A percentile compares a stretch with the other conserved stretches of the same genome.
phyloP scores from a whole-genome alignment of 805 yeast genomes.

The Candida manassasensis region DNA sequence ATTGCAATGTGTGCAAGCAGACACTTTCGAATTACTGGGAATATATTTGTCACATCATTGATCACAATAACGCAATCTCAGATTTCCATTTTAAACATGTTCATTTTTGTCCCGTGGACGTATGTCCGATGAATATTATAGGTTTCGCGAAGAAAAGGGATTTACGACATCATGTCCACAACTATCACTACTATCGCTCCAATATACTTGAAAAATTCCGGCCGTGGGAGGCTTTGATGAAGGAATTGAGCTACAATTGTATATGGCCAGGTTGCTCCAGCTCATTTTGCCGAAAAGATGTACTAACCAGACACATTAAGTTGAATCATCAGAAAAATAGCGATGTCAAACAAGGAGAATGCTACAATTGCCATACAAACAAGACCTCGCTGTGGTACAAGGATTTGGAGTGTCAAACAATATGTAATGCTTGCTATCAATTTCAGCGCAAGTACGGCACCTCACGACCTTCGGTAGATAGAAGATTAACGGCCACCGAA shows the following conservation, averaged over 20 bases:
- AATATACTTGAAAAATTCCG: slow-evolving; percentile 5
- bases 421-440: slow-evolving; percentile 79
- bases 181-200: slow-evolving; percentile 19
- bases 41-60: slow-evolving; percentile 9
- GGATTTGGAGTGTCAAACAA: slow-evolving; percentile 84
- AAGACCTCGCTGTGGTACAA: slow-evolving; percentile 96
- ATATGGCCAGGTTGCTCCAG: slow-evolving; percentile 37
- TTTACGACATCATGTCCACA: slow-evolving; percentile 25
- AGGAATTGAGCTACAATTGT: slow-evolving; percentile 14
- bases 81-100: slow-evolving; percentile 5
- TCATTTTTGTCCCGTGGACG: slow-evolving; percentile 21
- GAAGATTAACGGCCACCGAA: slow-evolving; percentile 3
- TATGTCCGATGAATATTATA: slow-evolving; percentile 27
- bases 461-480: slow-evolving; percentile 3
- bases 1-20: slow-evolving; percentile 6
- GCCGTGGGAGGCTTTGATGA: slow-evolving; percentile 8
- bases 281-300: slow-evolving; percentile 48
- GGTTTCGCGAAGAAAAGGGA: slow-evolving; percentile 27
- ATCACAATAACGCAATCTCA: slow-evolving; percentile 3
- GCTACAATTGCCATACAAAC: slow-evolving; percentile 89
- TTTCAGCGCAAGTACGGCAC: slow-evolving; percentile 4
- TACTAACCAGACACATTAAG: slow-evolving; percentile 48
- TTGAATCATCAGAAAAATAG: slow-evolving; percentile 41
- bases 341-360: slow-evolving; percentile 20
- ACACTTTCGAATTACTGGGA: slow-evolving; percentile 9